Base-by-base conservation (phyloP, 1,284 basidiomycete genomes). In the Spongispora temasekensis region DNA sequence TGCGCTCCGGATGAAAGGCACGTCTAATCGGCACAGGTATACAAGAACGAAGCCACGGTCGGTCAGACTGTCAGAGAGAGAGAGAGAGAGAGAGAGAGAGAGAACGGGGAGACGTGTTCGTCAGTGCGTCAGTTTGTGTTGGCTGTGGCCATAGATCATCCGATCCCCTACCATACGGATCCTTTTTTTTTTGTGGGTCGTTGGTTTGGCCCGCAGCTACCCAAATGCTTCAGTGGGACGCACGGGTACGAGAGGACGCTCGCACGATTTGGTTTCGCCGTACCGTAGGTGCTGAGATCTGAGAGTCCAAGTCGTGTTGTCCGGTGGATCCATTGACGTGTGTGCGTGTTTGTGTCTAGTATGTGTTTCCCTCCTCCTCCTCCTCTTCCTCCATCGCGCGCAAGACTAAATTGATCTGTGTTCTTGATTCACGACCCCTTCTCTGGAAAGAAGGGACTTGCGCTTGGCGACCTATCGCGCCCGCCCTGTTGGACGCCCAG, bases 391-490 rank as follows among this genome's bases (percentile, higher is more conserved):
- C 4, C 15, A n/a, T 48, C 28, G 13, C 25, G 21, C 15, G 27
- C 34, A 65, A 87, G 86, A 84, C 35, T 92, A 92, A 69, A 80
- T 93, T 56, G 92, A 94, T 70, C 78, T 94, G n/a, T n/a, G 40
- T 90, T 90, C 72, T 78, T 94, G 25, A 87, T 94, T 31, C 93
- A 94, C 61, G 85, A 89, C 65, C 87, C 90, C 1, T 75, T 79
- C 8, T 82, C 83, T n/a, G 88, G 88, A 0, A 78, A 76, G 4
- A 77, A 82, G 58, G 79, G 78, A 48, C n/a, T n/a, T n/a, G n/a
- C 86, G 90, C 9, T 74, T 89, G 55, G 81, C 78, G 23, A 88
- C 89, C 0, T 91, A 87, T 70, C 82, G 81, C 53, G 87, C 86
- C 1, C 53, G 87, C 86, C 1, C 74, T 90, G n/a, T 71, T 83